Evolutionary conservation across 768 basidiomycete genomes (phyloP).

Genomic region (Leccinum longicurvipes): DNA sequence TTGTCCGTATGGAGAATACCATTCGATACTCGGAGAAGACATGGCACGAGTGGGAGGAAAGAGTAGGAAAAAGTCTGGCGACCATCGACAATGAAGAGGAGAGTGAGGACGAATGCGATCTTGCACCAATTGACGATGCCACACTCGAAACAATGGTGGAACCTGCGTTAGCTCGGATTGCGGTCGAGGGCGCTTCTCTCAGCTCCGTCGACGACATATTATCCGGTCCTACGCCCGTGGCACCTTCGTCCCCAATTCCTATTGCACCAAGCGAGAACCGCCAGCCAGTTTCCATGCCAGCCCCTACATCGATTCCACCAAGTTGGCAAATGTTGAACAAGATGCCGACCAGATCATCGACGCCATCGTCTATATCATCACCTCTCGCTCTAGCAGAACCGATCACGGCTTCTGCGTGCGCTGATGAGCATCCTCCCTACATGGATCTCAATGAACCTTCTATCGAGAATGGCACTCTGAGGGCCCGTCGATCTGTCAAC

Average conservation of each 20-base stretch:
- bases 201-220: slow-evolving; percentile 26
- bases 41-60: slow-evolving; percentile 94
- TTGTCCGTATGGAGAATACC: slow-evolving; percentile 94
- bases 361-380: slow-evolving; percentile 85
- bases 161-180: slow-evolving; percentile 7
- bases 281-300: slow-evolving; percentile 31
- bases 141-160: slow-evolving; percentile 24
- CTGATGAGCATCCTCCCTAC: slow-evolving; percentile 58
- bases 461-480: slow-evolving; percentile 42
- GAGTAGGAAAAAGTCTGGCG: slow-evolving; percentile 66
- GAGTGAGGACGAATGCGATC: slow-evolving; percentile 42
- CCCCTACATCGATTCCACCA: slow-evolving; percentile 45
- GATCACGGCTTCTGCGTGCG: slow-evolving; percentile 65
- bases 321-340: slow-evolving; percentile 39
- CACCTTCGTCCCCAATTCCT: slow-evolving; percentile 45
- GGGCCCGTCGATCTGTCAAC: slow-evolving; percentile 62
- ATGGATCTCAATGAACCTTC: slow-evolving; percentile 62
- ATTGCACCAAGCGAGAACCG: slow-evolving; percentile 22
- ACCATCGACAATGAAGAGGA: slow-evolving; percentile 56
- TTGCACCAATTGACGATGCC: slow-evolving; percentile 28
- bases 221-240: slow-evolving; percentile 69
- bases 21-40: slow-evolving; percentile 97
- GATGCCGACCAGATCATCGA: slow-evolving; percentile 77
- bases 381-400: slow-evolving; percentile 83
- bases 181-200: slow-evolving; percentile 17